Conservation (phyloP, 23 red algal species). For the Agarophyton chilense region DNA sequence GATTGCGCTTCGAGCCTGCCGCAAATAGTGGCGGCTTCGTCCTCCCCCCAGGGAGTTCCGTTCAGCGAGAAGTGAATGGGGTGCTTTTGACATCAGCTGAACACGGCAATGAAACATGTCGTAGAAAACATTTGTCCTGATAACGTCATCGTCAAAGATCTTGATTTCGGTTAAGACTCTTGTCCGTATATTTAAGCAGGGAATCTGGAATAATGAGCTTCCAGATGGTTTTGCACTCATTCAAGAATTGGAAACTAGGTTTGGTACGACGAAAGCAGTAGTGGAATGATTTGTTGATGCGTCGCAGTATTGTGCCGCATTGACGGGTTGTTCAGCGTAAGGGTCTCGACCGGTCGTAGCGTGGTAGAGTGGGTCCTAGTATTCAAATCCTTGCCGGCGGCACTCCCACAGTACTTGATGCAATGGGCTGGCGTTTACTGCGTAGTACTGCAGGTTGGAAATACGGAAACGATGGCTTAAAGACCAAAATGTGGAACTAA, state of each 20-base stretch:
- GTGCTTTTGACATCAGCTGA: slow-evolving; percentile 23
- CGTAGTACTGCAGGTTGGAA: no score
- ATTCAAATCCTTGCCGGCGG: no score
- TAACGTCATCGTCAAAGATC: neutral
- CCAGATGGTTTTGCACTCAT: slow-evolving; percentile 1
- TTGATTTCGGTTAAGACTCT: slow-evolving; percentile 9
- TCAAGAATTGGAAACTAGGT: slow-evolving; percentile 44
- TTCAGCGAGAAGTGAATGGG: slow-evolving; percentile 22
- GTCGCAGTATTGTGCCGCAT: no score
- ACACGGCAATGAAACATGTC: slow-evolving; percentile 45
- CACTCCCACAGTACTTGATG: no score
- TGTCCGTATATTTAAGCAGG: slow-evolving; percentile 31
- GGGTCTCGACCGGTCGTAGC: no score
- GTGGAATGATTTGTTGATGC: slow-evolving; percentile 4
- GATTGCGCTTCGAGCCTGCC: slow-evolving; percentile 38
- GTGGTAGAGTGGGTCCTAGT: no score
- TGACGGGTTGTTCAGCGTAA: no score
- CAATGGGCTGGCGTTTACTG: no score
- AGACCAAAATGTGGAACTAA: no score
- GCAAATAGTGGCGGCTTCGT: neutral
- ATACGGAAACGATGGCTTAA: no score
- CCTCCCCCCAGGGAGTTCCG: neutral
- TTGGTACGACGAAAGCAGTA: slow-evolving; percentile 9
- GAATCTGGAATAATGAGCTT: slow-evolving; percentile 2
- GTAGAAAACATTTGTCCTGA: neutral